Base-by-base conservation (phyloP, 352 stramenopile species). In the Globisporangium spinosum region DNA sequence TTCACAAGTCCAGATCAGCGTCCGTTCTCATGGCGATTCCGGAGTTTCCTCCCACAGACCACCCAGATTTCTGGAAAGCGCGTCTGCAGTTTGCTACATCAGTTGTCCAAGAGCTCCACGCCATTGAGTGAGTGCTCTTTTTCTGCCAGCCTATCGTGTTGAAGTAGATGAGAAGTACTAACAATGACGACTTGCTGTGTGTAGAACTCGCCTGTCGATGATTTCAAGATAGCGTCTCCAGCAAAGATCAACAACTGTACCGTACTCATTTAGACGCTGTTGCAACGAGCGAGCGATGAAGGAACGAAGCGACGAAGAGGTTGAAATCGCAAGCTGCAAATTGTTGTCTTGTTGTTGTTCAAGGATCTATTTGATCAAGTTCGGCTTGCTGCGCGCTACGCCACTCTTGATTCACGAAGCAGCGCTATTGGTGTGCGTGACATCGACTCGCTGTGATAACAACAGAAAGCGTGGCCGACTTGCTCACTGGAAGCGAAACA, bases 31-130 rank as follows among this genome's bases (percentile, higher is more conserved):
- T 29, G 45, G 47, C 32, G 43, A 22, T 57, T 27, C 29, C 29
- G 3, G 23, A 64, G 12, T 64, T 62, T 15, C 54, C 63, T 22
- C 40, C 35, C 20, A 22, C 17, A 40, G 54, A 62, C 13, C 55
- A 62, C 7, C 63, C 63, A 57, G 63, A 68, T 23, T 68, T 68
- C 63, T 68, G 63, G 63, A 68, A 32, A 68, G 56, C 47, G 63
- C 63, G 63, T 32, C 38, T 68, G 23, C 32, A 62, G 22, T 68
- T 68, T 22, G 54, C 43, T n/a, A 5, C 54, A 27, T 57, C 53
- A n/a, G 35, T 34, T 23, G 29, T 64, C 3, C 55, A 49, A 22
- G 63, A 68, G 29, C 54, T 68, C 29, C 15, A 17, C 23, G 54
- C 35, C 27, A 49, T 68, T 15, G 53, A 68, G 63, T 68, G 34